Evolutionary conservation across 176 grass and related monocot species (phyloP).

Genomic region (Avena sativa): DNA sequence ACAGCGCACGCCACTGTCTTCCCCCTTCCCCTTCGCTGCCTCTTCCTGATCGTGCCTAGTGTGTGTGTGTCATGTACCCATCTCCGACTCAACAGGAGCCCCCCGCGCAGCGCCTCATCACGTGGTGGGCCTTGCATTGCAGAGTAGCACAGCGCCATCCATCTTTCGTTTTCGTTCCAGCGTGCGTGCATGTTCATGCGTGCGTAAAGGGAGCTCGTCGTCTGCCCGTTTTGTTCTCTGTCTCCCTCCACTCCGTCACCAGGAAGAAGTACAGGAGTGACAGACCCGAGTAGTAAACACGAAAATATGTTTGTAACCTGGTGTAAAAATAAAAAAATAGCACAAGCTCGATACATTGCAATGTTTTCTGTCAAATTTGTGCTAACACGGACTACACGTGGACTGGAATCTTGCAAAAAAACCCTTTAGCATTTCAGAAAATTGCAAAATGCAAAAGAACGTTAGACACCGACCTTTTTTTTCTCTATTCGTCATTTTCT

Average conservation of each 20-base stretch:
- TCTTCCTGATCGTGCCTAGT: not conserved
- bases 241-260: not conserved
- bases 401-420: no score
- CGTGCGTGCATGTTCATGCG: not conserved
- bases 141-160: not conserved
- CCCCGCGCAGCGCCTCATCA: not conserved
- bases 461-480: no score
- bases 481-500: no score
- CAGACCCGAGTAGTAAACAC: no score
- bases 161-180: not conserved
- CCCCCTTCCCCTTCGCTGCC: not conserved
- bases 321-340: no score
- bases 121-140: not conserved
- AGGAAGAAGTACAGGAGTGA: no score
- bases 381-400: no score
- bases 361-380: no score
- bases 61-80: not conserved
- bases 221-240: slow-evolving; percentile 21
- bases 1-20: slow-evolving; percentile 4
- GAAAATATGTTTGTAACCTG: no score
- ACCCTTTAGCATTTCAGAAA: no score
- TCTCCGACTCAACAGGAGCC: not conserved
- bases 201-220: not conserved
- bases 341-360: no score
- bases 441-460: no score